These are phyloP conservation scores for Filobasidium wieringae DNA, from an alignment of 768 basidiomycete genomes.

Conservation along the genomic window DNA sequence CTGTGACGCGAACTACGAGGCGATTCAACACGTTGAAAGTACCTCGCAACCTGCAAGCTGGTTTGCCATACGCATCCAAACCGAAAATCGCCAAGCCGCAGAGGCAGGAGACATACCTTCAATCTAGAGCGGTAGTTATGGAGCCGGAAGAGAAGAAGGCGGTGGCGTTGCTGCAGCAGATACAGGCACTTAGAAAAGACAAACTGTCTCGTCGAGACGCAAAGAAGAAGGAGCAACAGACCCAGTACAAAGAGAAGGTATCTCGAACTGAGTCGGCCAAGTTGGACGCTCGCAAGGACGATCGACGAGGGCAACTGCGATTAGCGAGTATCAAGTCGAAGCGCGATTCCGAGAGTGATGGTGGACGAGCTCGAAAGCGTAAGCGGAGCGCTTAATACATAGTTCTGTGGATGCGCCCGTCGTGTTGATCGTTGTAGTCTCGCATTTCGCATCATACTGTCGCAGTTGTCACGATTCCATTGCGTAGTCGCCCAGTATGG, in stretches of 20 bases:
- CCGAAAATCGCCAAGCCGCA: constrained; percentile 71
- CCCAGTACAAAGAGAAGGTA: constrained; percentile 56
- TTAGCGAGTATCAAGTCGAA: constrained; percentile 35
- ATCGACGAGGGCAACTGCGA: constrained; percentile 32
- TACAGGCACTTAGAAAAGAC: constrained; percentile 79
- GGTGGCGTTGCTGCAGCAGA: constrained; percentile 80
- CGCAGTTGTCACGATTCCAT: no score
- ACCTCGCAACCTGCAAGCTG: constrained; percentile 77
- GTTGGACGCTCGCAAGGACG: constrained; percentile 33
- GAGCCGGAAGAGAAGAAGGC: constrained; percentile 93
- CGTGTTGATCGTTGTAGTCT: no score
- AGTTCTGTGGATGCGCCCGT: no score
- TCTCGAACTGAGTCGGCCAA: constrained; percentile 47
- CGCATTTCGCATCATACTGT: no score
- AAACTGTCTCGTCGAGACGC: constrained; percentile 64
- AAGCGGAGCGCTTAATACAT: constrained; percentile 8
- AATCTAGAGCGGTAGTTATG: constrained; percentile 87
- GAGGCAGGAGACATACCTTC: constrained; percentile 66
- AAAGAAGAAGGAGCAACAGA: constrained; percentile 73
- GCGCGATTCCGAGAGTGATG: constrained; percentile 23
- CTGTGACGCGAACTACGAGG: constrained; percentile 62
- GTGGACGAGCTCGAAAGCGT: constrained; percentile 25
- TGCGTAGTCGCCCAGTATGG: no score
- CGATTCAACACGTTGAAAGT: constrained; percentile 85
- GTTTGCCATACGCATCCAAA: constrained; percentile 84